A percentile compares a stretch with the other conserved stretches of the same genome.
These are phyloP conservation scores for Citrus glauca DNA, from an alignment of 345 rosid species.

Conservation along the genomic window DNA sequence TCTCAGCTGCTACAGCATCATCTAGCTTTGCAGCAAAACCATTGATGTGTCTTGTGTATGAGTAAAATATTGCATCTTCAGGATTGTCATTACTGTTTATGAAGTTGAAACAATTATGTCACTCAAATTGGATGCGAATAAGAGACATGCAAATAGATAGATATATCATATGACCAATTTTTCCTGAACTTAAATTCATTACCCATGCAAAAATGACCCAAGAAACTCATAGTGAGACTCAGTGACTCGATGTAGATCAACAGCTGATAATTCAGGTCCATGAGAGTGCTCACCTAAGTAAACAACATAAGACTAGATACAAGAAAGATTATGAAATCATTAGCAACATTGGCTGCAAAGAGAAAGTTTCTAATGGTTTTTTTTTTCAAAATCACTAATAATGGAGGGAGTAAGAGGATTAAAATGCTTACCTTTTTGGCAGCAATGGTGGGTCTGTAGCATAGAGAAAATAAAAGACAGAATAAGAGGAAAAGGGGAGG, in stretches of 20 bases:
- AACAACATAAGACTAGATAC: conserved; percentile 51
- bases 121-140: background rate
- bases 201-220: conserved; percentile 69
- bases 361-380: background rate
- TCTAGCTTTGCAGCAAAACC: conserved; percentile 79
- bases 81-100: conserved; percentile 45
- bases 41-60: conserved; percentile 73
- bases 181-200: too few relatives aligned
- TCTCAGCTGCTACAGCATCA: conserved; percentile 44
- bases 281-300: conserved; percentile 81
- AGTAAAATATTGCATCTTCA: conserved; percentile 54
- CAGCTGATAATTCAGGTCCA: conserved; percentile 31
- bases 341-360: background rate
- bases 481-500: conserved; percentile 15
- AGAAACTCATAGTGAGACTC: conserved; percentile 64
- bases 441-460: conserved; percentile 32
- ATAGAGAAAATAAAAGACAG: conserved; percentile 20
- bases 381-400: background rate
- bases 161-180: background rate
- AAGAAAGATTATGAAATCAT: background rate
- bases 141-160: background rate
- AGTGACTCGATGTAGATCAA: conserved; percentile 34
- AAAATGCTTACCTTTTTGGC: conserved; percentile 41
- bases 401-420: background rate
- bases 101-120: background rate